Evolutionary conservation across 225 moss, liverwort and hornwort species (phyloP).

Genomic region (Lunularia cruciata): DNA sequence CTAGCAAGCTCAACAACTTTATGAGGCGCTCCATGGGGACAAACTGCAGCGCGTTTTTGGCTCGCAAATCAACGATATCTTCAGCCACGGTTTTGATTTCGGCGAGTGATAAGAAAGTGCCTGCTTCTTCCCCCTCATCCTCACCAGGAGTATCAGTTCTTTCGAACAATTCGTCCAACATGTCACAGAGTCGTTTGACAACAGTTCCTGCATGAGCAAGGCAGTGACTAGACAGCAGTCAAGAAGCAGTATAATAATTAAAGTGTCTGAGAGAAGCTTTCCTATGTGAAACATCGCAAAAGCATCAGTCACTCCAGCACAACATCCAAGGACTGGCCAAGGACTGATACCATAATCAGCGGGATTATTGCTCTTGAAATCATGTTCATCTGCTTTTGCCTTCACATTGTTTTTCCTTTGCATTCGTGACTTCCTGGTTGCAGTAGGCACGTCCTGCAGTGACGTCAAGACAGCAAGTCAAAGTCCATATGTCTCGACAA

Average conservation of each 20-base stretch:
- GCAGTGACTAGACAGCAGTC: neutral
- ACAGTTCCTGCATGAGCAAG: conserved; percentile 47
- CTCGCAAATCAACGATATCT: conserved; percentile 60
- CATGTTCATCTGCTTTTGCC: conserved; percentile 27
- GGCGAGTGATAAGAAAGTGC: conserved; percentile 58
- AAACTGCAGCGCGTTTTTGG: conserved; percentile 67
- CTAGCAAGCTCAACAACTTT: conserved; percentile 75
- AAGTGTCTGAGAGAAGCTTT: neutral
- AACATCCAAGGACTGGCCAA: neutral
- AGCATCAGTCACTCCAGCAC: neutral
- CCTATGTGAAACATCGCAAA: no score
- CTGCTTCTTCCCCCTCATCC: conserved; percentile 68
- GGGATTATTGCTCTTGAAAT: neutral
- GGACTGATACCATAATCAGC: conserved; percentile 24
- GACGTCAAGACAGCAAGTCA: no score
- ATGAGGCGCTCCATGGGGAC: conserved; percentile 60
- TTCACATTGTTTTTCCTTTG: conserved; percentile 31
- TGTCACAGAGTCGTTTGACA: conserved; percentile 64
- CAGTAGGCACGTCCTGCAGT: conserved; percentile 31
- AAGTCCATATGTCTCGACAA: no score
- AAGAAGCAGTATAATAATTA: neutral
- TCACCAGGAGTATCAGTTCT: conserved; percentile 69
- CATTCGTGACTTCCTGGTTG: conserved; percentile 36
- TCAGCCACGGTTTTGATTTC: conserved; percentile 76
- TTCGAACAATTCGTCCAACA: conserved; percentile 81